A percentile compares a stretch with the other conserved stretches of the same genome.
These are phyloP conservation scores for Lentinula sp. DNA, from an alignment of 768 basidiomycete genomes.

Conservation along the genomic window DNA sequence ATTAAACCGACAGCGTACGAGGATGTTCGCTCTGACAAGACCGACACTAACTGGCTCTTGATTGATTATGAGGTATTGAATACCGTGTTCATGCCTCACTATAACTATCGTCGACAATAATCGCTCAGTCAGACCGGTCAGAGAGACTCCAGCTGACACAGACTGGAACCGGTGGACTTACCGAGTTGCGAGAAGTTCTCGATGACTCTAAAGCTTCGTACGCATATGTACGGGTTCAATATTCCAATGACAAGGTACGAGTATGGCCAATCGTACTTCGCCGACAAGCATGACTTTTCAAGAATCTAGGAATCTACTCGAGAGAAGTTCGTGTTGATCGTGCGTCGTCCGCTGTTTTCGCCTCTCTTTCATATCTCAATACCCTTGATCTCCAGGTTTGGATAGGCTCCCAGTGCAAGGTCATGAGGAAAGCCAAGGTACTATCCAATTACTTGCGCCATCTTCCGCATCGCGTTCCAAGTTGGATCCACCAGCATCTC, in stretches of 20 bases:
- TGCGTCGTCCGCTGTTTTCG: slow-evolving; percentile 16
- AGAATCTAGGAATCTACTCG: slow-evolving; percentile 52
- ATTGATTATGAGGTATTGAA: slow-evolving; percentile 72
- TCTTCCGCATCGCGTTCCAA: slow-evolving; percentile 10
- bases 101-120: background rate
- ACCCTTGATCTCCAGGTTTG: slow-evolving; percentile 39
- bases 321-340: slow-evolving; percentile 84
- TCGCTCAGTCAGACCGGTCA: slow-evolving; percentile 38
- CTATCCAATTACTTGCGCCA: background rate
- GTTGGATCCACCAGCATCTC: slow-evolving; percentile 21
- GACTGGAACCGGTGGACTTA: slow-evolving; percentile 76
- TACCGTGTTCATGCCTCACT: background rate
- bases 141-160: slow-evolving; percentile 75
- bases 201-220: slow-evolving; percentile 74
- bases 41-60: slow-evolving; percentile 85
- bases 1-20: background rate
- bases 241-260: slow-evolving; percentile 67
- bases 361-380: slow-evolving; percentile 9
- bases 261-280: slow-evolving; percentile 16
- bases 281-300: slow-evolving; percentile 40
- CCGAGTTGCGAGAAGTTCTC: slow-evolving; percentile 67
- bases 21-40: slow-evolving; percentile 68
- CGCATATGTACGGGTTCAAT: slow-evolving; percentile 80
- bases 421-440: slow-evolving; percentile 92
- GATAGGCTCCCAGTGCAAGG: slow-evolving; percentile 79